A percentile compares a stretch with the other conserved stretches of the same genome.
These are phyloP conservation scores for Tuctoria greenei DNA, from an alignment of 176 grass and related monocot species.

Conservation along the genomic window DNA sequence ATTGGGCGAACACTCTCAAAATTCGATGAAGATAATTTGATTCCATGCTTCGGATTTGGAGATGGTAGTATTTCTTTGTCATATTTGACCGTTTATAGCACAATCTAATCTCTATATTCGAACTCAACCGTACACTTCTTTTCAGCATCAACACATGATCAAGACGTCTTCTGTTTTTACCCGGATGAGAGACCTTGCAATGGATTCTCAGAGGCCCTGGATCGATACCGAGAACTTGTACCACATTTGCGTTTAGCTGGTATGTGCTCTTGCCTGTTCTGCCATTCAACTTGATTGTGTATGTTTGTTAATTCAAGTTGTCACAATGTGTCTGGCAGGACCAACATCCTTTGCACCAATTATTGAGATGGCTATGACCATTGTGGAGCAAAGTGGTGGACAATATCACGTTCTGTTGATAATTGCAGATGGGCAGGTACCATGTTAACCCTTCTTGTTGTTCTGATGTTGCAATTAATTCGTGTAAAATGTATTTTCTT, in stretches of 20 bases:
- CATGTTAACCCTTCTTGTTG: conserved; percentile 32
- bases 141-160: conserved; percentile 83
- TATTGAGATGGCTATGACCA: conserved; percentile 95
- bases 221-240: conserved; percentile 65
- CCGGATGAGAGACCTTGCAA: conserved; percentile 74
- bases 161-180: conserved; percentile 80
- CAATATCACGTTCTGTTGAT: conserved; percentile 95
- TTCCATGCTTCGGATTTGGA: conserved; percentile 95
- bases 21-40: conserved; percentile 97
- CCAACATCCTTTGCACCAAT: conserved; percentile 92
- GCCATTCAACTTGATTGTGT: conserved; percentile 1
- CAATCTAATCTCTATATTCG: conserved; percentile 20
- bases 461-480: conserved; percentile 16
- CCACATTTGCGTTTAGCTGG: conserved; percentile 82
- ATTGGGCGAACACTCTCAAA: conserved; percentile 78
- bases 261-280: conserved; percentile 35
- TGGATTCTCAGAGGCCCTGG: conserved; percentile 75
- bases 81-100: neutral
- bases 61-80: conserved; percentile 58
- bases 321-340: conserved; percentile 46
- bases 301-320: conserved; percentile 6
- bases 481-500: neutral
- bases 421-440: conserved; percentile 97
- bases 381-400: conserved; percentile 85
- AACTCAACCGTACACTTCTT: conserved; percentile 19